Evolutionary conservation across 2,329 filamentous ascomycete genomes (phyloP).

Genomic region (Pseudocercospora ulei): DNA sequence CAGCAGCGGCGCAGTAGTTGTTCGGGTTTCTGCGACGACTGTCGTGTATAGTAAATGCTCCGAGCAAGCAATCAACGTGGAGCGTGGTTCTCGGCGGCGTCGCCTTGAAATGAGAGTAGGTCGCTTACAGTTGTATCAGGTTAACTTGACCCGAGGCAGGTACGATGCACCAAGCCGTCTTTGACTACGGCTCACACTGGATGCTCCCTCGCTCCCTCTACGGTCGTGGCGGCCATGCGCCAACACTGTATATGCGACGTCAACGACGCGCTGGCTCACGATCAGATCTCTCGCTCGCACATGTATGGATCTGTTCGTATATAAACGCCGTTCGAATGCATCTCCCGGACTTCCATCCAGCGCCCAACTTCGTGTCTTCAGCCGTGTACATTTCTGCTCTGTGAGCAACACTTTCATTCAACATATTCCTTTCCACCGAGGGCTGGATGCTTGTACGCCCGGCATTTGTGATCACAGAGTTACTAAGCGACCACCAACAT

Average conservation of each 20-base stretch:
- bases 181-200: neutral
- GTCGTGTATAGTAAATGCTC: too few species aligned
- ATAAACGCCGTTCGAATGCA: neutral
- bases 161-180: slow-evolving; percentile 2
- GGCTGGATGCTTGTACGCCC: slow-evolving; percentile 14
- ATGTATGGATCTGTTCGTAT: too few species aligned
- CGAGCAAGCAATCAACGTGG: neutral
- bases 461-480: neutral
- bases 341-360: too few species aligned
- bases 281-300: neutral
- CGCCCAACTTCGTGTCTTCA: neutral
- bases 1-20: too few species aligned
- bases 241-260: slow-evolving; percentile 11
- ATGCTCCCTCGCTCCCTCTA: slow-evolving; percentile 1
- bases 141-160: slow-evolving; percentile 6
- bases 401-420: slow-evolving; percentile 18
- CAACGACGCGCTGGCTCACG: slow-evolving; percentile 2
- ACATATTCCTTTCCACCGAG: slow-evolving; percentile 12
- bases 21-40: too few species aligned
- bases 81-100: neutral
- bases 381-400: slow-evolving; percentile 11
- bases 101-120: neutral
- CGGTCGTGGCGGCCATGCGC: slow-evolving; percentile 9
- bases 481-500: slow-evolving; percentile 9
- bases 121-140: slow-evolving; percentile 15